Base-by-base conservation (phyloP, 352 stramenopile species). In the Phytophthora agathidicida region DNA sequence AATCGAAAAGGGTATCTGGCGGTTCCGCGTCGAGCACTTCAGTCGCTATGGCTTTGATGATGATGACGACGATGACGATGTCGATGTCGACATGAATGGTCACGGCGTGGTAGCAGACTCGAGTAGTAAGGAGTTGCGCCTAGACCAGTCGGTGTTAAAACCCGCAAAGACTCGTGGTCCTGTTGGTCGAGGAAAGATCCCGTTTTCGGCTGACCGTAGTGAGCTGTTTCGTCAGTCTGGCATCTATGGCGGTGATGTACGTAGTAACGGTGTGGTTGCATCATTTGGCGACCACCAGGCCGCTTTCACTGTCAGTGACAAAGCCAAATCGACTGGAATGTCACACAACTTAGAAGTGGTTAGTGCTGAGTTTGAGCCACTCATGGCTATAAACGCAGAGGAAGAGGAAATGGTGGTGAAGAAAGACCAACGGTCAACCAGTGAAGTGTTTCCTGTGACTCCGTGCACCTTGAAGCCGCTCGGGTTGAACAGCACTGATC, bases 11-110 rank as follows among this genome's bases (percentile, higher is more conserved):
- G 86, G 86, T 41, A 80, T 93, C 52, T 95, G 86, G 86, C 80
- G 83, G 22, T 95, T 95, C 61, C 80, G 84, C 24, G 86, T 93
- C 14, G 84, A 95, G 51, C 86, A 95, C 43, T 95, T 95, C 35
- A 93, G 82, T 60, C 86, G 86, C 27, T 95, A 95, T 42, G 86
- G 82, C 4, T 83, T 95, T 45, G 69, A 81, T 36, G 77, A 88
- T 47, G 75, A 89, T 31, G 83, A 91, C 20, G 83, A 90, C 10
- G 74, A 91, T 17, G 83, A 87, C 2, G 77, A 89, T 59, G 33
- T 78, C 20, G 61, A 71, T 14, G 63, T 78, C 41, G 60, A 76
- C 19, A 74, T 81, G 61, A 56, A 64, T 55, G 71, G 22, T n/a
- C 57, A 55, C n/a, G 27, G 57, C n/a, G 60, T 16, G 30, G 7